phyloP scores from a whole-genome alignment of 768 basidiomycete species.

The Fomitopsis serialis region DNA sequence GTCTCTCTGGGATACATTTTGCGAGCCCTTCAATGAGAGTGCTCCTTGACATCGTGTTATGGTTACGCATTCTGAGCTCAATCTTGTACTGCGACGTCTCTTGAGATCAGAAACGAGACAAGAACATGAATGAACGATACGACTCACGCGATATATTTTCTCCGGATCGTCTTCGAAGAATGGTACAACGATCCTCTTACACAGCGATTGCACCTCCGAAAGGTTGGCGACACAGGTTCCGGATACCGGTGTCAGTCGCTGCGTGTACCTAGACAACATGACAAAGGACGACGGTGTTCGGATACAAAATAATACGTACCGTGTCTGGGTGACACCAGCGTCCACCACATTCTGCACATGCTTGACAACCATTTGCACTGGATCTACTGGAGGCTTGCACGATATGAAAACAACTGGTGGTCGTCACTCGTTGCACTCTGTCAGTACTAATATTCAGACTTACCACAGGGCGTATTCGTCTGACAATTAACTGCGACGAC shows the following conservation, averaged over 20 bases:
- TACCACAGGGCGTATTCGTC: constrained; percentile 79
- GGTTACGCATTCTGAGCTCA: constrained; percentile 70
- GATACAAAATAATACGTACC: constrained; percentile 32
- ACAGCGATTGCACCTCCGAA: constrained; percentile 62
- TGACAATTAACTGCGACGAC: constrained; percentile 56
- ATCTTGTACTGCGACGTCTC: constrained; percentile 65
- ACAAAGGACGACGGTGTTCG: not conserved
- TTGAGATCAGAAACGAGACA: not conserved
- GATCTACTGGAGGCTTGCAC: constrained; percentile 73
- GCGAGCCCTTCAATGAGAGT: constrained; percentile 64
- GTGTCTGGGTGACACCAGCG: constrained; percentile 61
- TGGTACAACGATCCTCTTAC: constrained; percentile 43
- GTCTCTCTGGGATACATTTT: constrained; percentile 60
- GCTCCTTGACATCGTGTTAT: constrained; percentile 59
- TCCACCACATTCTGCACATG: constrained; percentile 57
- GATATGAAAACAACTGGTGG: constrained; percentile 70
- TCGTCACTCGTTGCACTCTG: not conserved
- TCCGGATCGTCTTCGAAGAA: constrained; percentile 46
- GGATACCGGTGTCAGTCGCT: constrained; percentile 68
- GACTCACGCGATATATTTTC: constrained; percentile 43
- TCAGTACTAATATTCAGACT: constrained; percentile 7
- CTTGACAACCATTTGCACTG: constrained; percentile 60
- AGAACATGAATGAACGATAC: not conserved
- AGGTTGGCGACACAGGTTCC: constrained; percentile 63
- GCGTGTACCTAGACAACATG: constrained; percentile 44